phyloP scores from a whole-genome alignment of 345 rosid genomes.

The Camelina laxa region DNA sequence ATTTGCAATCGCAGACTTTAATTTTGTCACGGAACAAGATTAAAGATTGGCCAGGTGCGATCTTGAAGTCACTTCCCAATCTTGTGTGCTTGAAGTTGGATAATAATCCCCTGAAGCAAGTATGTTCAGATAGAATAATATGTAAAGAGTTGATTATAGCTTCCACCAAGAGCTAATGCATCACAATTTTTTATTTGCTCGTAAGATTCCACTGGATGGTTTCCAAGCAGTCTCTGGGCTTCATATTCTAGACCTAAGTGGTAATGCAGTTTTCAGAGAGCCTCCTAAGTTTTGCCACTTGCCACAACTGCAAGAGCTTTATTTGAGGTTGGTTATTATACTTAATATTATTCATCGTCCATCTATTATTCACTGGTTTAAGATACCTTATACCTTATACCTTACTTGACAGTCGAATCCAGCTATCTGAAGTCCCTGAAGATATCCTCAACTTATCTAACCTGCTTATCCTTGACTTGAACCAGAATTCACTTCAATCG shows the following conservation, averaged over 20 bases:
- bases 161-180: constrained; percentile 27
- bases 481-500: constrained; percentile 75
- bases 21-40: constrained; percentile 81
- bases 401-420: constrained; percentile 63
- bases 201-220: constrained; percentile 77
- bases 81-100: constrained; percentile 87
- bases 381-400: not conserved
- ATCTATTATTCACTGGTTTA: constrained; percentile 16
- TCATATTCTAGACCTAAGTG: constrained; percentile 81
- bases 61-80: constrained; percentile 65
- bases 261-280: constrained; percentile 59
- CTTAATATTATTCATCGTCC: constrained; percentile 6
- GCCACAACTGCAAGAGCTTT: constrained; percentile 78
- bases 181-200: constrained; percentile 37
- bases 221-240: constrained; percentile 71
- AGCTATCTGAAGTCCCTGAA: constrained; percentile 66
- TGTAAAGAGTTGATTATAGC: not conserved
- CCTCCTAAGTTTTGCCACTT: constrained; percentile 70
- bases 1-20: constrained; percentile 61
- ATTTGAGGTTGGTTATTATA: constrained; percentile 66
- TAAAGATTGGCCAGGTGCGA: constrained; percentile 76
- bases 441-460: constrained; percentile 66
- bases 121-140: constrained; percentile 34
- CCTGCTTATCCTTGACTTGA: constrained; percentile 72
- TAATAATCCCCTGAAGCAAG: constrained; percentile 75